Percentiles rank a stretch among this genome's conserved stretches.
Evolutionary conservation across 345 rosid species (phyloP).

Genomic region (Lepidium africanum): DNA sequence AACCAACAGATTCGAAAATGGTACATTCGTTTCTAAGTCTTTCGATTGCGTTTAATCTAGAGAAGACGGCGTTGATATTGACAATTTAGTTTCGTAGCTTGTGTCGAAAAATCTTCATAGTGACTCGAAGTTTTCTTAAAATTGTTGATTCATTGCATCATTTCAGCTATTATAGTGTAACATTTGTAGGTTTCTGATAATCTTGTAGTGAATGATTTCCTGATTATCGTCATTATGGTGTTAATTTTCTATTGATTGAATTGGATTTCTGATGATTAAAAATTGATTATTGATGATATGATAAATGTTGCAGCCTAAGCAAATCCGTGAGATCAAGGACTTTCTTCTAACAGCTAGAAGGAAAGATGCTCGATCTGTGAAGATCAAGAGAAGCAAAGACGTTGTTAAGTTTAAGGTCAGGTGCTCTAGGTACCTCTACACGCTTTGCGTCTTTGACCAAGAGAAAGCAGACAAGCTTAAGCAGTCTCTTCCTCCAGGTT

Average conservation of each 20-base stretch:
- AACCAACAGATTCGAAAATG: slow-evolving; percentile 5
- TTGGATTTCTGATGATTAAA: background rate
- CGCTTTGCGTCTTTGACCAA: slow-evolving; percentile 72
- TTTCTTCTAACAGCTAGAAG: slow-evolving; percentile 95
- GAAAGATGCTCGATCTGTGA: slow-evolving; percentile 88
- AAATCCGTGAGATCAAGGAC: slow-evolving; percentile 92
- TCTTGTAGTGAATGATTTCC: no score
- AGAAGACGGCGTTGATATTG: background rate
- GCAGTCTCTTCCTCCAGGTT: slow-evolving; percentile 98
- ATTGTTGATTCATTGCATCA: background rate
- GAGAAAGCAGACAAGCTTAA: slow-evolving; percentile 95
- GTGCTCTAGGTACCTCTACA: slow-evolving; percentile 87
- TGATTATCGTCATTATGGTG: background rate
- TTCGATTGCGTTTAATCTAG: background rate
- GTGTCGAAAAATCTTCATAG: background rate
- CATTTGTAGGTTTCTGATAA: background rate
- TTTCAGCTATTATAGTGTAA: background rate
- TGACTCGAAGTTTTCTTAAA: background rate
- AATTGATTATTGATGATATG: background rate
- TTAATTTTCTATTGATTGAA: background rate
- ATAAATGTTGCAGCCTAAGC: slow-evolving; percentile 59
- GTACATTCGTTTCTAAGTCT: background rate
- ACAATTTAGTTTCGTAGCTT: background rate
- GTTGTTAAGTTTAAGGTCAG: slow-evolving; percentile 91
- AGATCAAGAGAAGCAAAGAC: slow-evolving; percentile 78